Conservation (phyloP, 1,139 yeast species). For the Lodderomyces parapsilosis region DNA sequence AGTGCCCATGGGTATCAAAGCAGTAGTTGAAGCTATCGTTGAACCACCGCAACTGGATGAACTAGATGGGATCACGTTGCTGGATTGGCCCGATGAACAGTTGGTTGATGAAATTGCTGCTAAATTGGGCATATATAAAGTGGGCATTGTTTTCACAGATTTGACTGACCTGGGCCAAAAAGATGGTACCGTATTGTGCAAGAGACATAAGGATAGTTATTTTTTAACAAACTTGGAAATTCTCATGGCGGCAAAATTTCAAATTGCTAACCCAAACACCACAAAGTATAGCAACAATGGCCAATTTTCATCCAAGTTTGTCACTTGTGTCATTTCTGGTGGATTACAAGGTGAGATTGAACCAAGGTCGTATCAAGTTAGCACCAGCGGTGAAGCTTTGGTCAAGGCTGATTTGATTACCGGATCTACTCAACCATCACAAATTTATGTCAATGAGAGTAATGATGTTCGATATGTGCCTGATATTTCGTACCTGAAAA, state of each 20-base stretch:
- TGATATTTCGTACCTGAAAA: slow-evolving; percentile 80
- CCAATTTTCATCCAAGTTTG: slow-evolving; percentile 79
- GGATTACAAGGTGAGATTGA: slow-evolving; percentile 86
- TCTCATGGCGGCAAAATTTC: slow-evolving; percentile 81
- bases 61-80: slow-evolving; percentile 75
- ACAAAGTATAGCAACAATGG: slow-evolving; percentile 70
- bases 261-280: slow-evolving; percentile 61
- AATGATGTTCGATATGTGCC: slow-evolving; percentile 82
- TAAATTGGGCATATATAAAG: slow-evolving; percentile 62
- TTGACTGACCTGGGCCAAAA: slow-evolving; percentile 82
- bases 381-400: slow-evolving; percentile 83
- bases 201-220: slow-evolving; percentile 89
- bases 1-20: slow-evolving; percentile 91
- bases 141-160: slow-evolving; percentile 90
- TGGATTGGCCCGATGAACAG: slow-evolving; percentile 59
- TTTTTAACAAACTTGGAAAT: slow-evolving; percentile 86
- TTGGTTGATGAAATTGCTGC: slow-evolving; percentile 56
- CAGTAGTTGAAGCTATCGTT: slow-evolving; percentile 88
- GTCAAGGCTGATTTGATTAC: slow-evolving; percentile 82
- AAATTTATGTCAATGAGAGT: slow-evolving; percentile 76
- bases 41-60: slow-evolving; percentile 92
- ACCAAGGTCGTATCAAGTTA: slow-evolving; percentile 86
- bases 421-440: slow-evolving; percentile 89
- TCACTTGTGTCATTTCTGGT: slow-evolving; percentile 91
- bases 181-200: slow-evolving; percentile 86